Percentiles rank a stretch among this genome's conserved stretches.
phyloP scores from a whole-genome alignment of 257 asterid species.

The Nicotiana knightiana region DNA sequence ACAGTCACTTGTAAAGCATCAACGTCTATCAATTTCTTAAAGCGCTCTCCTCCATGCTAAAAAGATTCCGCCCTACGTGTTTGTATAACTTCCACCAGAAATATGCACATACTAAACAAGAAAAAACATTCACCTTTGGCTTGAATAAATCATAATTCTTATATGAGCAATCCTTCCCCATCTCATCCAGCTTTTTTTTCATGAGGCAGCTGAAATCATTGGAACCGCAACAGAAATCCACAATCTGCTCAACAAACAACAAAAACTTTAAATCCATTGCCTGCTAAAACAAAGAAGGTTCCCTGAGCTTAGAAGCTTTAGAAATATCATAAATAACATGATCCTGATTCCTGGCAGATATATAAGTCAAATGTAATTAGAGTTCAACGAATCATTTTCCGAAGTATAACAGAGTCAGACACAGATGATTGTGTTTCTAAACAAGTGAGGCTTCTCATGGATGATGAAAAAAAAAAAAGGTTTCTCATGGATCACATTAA shows the following conservation, averaged over 20 bases:
- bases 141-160: conserved; percentile 68
- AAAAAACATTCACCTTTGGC: conserved; percentile 46
- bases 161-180: conserved; percentile 59
- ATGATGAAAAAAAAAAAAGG: too few species aligned
- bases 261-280: not conserved
- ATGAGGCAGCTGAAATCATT: conserved; percentile 84
- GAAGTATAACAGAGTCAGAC: not conserved
- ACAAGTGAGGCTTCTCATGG: too few species aligned
- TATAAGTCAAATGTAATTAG: not conserved
- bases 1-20: not conserved
- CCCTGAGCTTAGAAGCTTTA: not conserved
- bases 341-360: not conserved
- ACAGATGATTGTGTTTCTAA: not conserved
- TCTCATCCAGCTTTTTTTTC: conserved; percentile 62
- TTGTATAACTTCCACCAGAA: not conserved
- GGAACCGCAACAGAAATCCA: conserved; percentile 92
- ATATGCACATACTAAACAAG: not conserved
- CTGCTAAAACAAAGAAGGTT: not conserved
- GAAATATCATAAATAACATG: not conserved
- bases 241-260: conserved; percentile 49
- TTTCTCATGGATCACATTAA: too few species aligned
- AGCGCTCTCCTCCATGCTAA: not conserved
- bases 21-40: not conserved
- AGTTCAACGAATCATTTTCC: not conserved
- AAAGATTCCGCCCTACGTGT: too few species aligned